Evolutionary conservation across 1,139 yeast species (phyloP), one percentile per base, ranked within the genome.

Genomic region (Diutina ranongensis): DNA sequence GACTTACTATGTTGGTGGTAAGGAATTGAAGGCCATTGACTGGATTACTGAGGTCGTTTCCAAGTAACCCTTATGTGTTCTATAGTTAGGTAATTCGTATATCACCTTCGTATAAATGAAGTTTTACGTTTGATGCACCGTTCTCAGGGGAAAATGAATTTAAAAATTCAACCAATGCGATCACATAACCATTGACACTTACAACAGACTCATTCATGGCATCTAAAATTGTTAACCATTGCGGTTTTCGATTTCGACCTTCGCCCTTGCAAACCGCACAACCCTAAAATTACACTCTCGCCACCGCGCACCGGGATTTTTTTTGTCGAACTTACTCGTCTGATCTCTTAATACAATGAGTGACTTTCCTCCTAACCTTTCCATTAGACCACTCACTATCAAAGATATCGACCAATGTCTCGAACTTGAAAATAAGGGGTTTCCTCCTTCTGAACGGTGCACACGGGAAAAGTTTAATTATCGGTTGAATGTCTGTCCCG

Each of bases 401-500:
- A 78, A 76, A 51, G 97, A 89, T 59, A 59, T 79, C 20, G 78
- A 76, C 36, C 79, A 78, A 55, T 79, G 81, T 44, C 57, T 67
- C 19, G 73, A 60, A 15, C 68, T 88, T 44, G 97, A 89, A 61
- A 59, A 63, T n/a, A 62, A 66, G 46, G 88, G 94, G 12, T 88
- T 87, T 40, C 78, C 85, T 4, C 78, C 73, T 35, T 59, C 66
- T 10, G 89, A 81, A 58, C 75, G 94, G 49, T 82, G 87, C 46
- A 61, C 86, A 5, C 60, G 59, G 22, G 87, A 80, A 48, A 80
- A 76, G 55, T 65, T 85, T 49, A 65, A 66, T 51, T 89, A 85
- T 65, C 72, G 97, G 54, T 69, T 92, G 52, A 72, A 74, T 2
- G 78, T 71, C 3, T 88, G 97, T 60, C 97, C 97, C 10, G 98